A percentile compares a stretch with the other conserved stretches of the same genome.
Evolutionary conservation across 2,329 filamentous ascomycete genomes (phyloP).

Genomic region (Talaromyces sp.): DNA sequence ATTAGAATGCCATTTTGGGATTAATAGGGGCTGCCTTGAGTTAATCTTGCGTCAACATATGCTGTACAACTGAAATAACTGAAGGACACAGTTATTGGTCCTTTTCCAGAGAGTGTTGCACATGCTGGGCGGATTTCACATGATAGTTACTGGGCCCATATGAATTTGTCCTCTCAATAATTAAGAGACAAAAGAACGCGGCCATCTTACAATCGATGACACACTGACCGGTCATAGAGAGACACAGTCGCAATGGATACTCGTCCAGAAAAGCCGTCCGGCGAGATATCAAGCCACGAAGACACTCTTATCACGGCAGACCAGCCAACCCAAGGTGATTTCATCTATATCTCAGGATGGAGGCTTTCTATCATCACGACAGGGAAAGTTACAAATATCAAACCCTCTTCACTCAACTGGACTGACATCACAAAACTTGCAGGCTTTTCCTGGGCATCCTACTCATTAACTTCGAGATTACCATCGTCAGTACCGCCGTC

Average conservation of each 20-base stretch:
- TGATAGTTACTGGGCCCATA: not conserved
- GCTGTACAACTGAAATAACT: not conserved
- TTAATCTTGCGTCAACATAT: not conserved
- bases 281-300: not conserved
- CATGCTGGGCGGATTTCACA: not conserved
- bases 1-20: not conserved
- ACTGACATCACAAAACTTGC: not conserved
- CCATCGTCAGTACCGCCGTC: slow-evolving; percentile 8
- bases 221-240: not conserved
- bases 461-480: slow-evolving; percentile 13
- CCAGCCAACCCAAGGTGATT: not conserved
- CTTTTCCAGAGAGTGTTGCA: not conserved
- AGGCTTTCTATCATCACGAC: not conserved
- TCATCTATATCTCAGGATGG: slow-evolving; percentile 4
- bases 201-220: not conserved
- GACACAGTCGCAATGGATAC: not conserved
- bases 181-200: not conserved
- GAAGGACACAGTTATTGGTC: not conserved
- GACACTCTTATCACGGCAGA: not conserved
- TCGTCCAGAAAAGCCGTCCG: not conserved
- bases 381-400: not conserved
- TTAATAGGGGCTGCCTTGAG: not conserved
- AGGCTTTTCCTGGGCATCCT: slow-evolving; percentile 10
- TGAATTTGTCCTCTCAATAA: not conserved
- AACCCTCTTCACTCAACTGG: not conserved